Percentiles rank a stretch among this genome's conserved stretches.
phyloP scores from a whole-genome alignment of 345 rosid species.

The Firmiana major region DNA sequence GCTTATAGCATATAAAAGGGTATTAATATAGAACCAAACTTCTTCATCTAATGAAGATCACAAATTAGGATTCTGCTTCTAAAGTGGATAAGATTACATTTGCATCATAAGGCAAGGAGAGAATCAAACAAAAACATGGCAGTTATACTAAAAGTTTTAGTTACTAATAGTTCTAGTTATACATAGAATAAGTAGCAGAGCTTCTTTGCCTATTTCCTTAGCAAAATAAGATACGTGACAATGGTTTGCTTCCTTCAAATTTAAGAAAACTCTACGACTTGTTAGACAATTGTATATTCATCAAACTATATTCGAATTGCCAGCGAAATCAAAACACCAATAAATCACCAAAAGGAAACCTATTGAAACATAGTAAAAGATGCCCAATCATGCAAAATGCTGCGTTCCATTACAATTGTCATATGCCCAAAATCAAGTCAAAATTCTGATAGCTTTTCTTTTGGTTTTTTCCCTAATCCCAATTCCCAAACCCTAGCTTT shows the following conservation, averaged over 20 bases:
- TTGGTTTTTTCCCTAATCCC: background rate
- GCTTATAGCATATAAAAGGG: background rate
- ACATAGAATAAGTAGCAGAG: background rate
- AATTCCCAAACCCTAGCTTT: background rate
- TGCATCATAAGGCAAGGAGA: background rate
- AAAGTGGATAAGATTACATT: background rate
- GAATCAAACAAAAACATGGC: background rate
- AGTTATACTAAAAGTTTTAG: background rate
- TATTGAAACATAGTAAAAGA: background rate
- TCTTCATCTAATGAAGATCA: background rate
- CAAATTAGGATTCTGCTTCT: background rate
- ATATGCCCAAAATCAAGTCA: background rate
- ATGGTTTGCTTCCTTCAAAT: background rate
- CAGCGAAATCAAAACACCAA: background rate
- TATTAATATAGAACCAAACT: background rate
- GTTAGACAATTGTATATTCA: background rate
- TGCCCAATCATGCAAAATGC: background rate
- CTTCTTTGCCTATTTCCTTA: background rate
- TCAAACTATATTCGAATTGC: too few species aligned
- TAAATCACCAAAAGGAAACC: background rate
- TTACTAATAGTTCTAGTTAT: background rate
- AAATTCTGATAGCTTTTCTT: background rate
- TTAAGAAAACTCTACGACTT: background rate
- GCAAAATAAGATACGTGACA: background rate
- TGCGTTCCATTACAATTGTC: background rate